Percentiles rank a stretch among this genome's conserved stretches.
Evolutionary conservation across 2,329 filamentous ascomycete genomes (phyloP).

Genomic region (Metarhizium guizhouense): DNA sequence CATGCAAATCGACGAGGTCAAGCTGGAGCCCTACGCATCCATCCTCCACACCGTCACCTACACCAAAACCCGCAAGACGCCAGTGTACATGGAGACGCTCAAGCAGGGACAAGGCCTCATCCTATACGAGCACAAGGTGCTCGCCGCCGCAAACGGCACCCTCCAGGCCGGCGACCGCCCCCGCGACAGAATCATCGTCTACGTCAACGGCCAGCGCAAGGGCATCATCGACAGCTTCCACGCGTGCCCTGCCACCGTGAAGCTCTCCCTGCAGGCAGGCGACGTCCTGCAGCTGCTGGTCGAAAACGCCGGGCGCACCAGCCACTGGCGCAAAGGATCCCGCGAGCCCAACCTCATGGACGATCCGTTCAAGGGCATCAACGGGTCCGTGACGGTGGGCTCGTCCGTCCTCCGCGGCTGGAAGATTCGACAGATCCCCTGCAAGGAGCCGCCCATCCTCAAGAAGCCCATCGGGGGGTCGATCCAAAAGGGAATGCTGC

Average conservation of each 20-base stretch:
- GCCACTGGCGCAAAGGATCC: constrained; percentile 11
- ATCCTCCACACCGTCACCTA: constrained; percentile 27
- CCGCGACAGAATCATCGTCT: constrained; percentile 36
- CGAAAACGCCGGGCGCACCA: constrained; percentile 38
- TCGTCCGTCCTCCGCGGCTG: not conserved
- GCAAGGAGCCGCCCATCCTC: not conserved
- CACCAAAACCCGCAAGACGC: constrained; percentile 14
- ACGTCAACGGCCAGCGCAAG: constrained; percentile 29
- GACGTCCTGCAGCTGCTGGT: constrained; percentile 33
- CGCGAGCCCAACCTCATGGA: constrained; percentile 19
- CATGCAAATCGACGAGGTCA: constrained; percentile 16
- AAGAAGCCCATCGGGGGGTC: not conserved
- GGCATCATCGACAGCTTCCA: constrained; percentile 38
- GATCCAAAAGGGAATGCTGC: not conserved
- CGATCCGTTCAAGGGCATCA: constrained; percentile 36
- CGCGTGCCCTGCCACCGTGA: constrained; percentile 24
- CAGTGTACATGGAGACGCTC: constrained; percentile 33
- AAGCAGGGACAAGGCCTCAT: constrained; percentile 33
- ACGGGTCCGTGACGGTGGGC: constrained; percentile 30
- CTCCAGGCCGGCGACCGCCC: constrained; percentile 1
- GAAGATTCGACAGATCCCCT: not conserved
- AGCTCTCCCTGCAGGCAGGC: constrained; percentile 23
- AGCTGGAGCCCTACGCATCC: constrained; percentile 23
- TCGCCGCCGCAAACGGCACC: not conserved
- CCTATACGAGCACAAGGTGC: constrained; percentile 29